Base-by-base conservation (phyloP, 2,329 filamentous ascomycete species). In the Monilinia laxa region DNA sequence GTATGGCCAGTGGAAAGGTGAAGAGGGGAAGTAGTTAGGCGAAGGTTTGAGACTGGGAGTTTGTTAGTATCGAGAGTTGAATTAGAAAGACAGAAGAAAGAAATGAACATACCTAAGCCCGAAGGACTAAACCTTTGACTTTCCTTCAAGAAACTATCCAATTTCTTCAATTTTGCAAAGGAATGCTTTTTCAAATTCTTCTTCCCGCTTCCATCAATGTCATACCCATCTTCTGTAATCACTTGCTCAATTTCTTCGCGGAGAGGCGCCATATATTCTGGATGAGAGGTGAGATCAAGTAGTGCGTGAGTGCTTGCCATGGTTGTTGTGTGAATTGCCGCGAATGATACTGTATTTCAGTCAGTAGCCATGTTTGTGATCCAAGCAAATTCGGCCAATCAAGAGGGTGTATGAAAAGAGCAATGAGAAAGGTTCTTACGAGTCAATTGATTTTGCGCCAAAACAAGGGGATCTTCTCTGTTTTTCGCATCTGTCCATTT, bases 311-410 rank as follows among this genome's bases (percentile, higher is more conserved):
- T 82, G 0, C 79, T 70, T 0, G 80, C 77, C 56, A 81, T 72
- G 0, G 80, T 79, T 0, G 82, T 85, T 0, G 82, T 84, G 67
- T 84, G 81, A 38, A 86, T 84, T 2, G 83, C 80, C 0, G 82
- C 82, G 5, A 68, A 66, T 10, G 66, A 31, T 23, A 65, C 63
- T 20, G 31, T 35, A 35, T 35, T 35, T 5, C 31, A 35, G 31
- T 35, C 7, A 35, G 31, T 9, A 35, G 5, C 31, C 31, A 7
- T 35, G 5, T 54, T 62, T 16, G 10, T 35, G 28, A n/a, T 18
- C 52, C 52, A 28, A 20, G 3, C 1, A 3, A 54, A 35, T 31
- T 31, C 7, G 52, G 25, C 11, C 14, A 42, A 57, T 9, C 2
- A 9, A 57, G 35, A 20, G 12, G 12, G 6, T 31, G 9, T 28